These are phyloP conservation scores for Solanum hybrid DNA, from an alignment of 305 asterid species.

Conservation along the genomic window DNA sequence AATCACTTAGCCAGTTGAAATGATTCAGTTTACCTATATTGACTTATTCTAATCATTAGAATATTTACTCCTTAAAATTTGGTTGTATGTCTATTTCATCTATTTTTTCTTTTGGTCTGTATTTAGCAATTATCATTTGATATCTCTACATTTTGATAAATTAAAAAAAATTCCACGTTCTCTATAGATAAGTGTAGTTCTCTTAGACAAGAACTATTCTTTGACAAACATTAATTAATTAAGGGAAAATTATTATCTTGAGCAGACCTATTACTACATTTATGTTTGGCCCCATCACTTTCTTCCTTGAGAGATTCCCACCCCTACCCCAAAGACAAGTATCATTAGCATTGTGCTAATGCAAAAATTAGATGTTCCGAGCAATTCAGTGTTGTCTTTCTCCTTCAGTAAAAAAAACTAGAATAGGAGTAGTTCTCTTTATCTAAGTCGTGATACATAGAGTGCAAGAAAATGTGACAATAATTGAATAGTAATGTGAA, in stretches of 20 bases:
- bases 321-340: not conserved
- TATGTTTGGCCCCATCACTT: not conserved
- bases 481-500: too few relatives aligned
- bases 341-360: not conserved
- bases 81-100: not conserved
- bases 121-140: not conserved
- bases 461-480: too few relatives aligned
- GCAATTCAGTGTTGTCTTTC: not conserved
- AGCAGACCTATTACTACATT: not conserved
- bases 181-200: too few relatives aligned
- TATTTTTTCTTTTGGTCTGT: not conserved
- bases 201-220: too few relatives aligned
- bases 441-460: too few relatives aligned
- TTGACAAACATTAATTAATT: not conserved
- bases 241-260: not conserved
- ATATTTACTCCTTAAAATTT: not conserved
- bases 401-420: too few relatives aligned
- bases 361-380: too few relatives aligned
- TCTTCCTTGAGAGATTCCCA: not conserved
- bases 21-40: not conserved
- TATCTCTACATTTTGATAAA: not conserved
- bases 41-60: not conserved
- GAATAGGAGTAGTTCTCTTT: too few relatives aligned
- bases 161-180: too few relatives aligned
- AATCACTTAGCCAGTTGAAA: not conserved